phyloP scores from a whole-genome alignment of 1,284 basidiomycete species.

The Coriolopsis trogii region DNA sequence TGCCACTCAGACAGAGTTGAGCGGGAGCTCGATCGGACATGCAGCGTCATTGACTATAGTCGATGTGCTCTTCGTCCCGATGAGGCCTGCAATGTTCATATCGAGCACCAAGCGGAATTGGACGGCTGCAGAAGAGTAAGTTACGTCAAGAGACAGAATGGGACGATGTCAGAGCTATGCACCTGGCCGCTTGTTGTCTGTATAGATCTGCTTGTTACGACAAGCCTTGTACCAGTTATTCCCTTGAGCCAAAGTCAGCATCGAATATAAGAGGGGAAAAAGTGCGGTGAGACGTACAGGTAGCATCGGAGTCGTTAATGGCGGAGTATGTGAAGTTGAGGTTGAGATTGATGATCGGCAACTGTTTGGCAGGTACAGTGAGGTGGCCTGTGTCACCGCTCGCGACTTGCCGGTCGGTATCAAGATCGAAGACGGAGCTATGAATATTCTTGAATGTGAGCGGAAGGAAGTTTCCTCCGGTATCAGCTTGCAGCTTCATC shows the following conservation, averaged over 20 bases:
- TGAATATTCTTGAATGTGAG: conserved; percentile 68
- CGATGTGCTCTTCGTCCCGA: conserved; percentile 52
- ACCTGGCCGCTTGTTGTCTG: conserved; percentile 64
- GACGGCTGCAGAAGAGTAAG: conserved; percentile 47
- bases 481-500: conserved; percentile 75
- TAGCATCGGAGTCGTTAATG: conserved; percentile 77
- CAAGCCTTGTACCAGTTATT: conserved; percentile 80
- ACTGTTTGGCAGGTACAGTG: conserved; percentile 64
- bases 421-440: conserved; percentile 68
- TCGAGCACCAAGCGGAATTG: conserved; percentile 69
- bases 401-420: conserved; percentile 64
- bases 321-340: conserved; percentile 83
- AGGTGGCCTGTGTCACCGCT: conserved; percentile 60
- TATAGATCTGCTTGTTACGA: conserved; percentile 56
- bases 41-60: conserved; percentile 62
- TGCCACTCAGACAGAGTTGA: conserved; percentile 45
- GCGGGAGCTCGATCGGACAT: conserved; percentile 78
- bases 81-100: conserved; percentile 73
- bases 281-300: conserved; percentile 70
- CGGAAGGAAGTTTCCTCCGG: conserved; percentile 72
- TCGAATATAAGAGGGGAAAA: neutral
- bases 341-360: conserved; percentile 67
- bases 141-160: neutral
- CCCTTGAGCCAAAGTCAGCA: conserved; percentile 47
- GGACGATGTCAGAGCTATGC: conserved; percentile 35